Evolutionary conservation across 2,329 filamentous ascomycete genomes (phyloP).

Genomic region (Phyllosticta citrichinensis): DNA sequence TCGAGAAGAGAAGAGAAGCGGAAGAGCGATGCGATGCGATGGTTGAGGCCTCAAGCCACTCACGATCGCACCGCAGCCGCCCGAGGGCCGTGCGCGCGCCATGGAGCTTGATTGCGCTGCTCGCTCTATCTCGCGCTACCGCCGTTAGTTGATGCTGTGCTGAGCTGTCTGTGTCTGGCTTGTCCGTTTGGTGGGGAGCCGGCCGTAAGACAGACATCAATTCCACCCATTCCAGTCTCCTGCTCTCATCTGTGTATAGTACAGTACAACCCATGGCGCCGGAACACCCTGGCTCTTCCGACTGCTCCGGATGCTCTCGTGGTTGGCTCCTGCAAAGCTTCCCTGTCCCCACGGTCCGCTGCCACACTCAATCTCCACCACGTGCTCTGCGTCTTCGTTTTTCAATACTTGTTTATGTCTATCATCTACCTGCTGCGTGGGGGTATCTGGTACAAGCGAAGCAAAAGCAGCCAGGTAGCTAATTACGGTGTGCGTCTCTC

Average conservation of each 20-base stretch:
- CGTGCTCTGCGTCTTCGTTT: neutral
- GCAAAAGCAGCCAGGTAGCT: neutral
- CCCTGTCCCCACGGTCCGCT: neutral
- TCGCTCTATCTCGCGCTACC: neutral
- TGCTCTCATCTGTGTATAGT: too few relatives aligned
- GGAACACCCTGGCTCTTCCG: conserved; percentile 4
- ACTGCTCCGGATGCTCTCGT: neutral
- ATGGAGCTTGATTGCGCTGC: too few relatives aligned
- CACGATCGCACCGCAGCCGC: neutral
- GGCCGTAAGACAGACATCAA: neutral
- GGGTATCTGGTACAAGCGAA: neutral
- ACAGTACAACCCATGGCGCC: neutral
- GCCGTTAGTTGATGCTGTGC: too few relatives aligned
- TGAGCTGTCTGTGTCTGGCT: too few relatives aligned
- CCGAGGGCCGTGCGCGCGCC: neutral
- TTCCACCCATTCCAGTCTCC: neutral
- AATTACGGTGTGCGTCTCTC: neutral
- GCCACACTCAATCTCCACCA: neutral
- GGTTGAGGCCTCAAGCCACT: neutral
- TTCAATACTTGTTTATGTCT: neutral
- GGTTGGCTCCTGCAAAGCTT: neutral
- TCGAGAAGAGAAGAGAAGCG: too few relatives aligned
- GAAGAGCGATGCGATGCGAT: too few relatives aligned
- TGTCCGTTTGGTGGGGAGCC: neutral
- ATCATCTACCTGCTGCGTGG: neutral